phyloP scores from a whole-genome alignment of 352 stramenopile species.

The Globisporangium megalacanthum region DNA sequence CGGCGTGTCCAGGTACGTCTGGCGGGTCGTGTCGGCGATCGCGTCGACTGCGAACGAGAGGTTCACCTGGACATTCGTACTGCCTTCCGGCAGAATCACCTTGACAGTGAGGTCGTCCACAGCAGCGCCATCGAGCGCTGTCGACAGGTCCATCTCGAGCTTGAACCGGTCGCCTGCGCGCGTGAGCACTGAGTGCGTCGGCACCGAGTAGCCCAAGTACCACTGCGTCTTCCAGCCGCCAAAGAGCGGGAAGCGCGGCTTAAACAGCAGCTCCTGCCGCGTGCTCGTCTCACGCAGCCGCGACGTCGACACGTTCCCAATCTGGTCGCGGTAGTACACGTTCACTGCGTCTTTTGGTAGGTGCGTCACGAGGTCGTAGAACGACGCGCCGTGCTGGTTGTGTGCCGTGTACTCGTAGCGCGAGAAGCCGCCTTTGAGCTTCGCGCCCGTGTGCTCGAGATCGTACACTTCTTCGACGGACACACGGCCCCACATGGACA shows the following conservation, averaged over 20 bases:
- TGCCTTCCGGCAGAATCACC: conserved; percentile 82
- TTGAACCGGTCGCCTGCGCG: conserved; percentile 68
- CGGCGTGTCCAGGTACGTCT: conserved; percentile 85
- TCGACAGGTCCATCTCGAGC: conserved; percentile 84
- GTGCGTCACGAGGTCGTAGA: conserved; percentile 61
- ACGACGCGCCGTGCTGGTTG: conserved; percentile 63
- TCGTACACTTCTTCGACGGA: conserved; percentile 87
- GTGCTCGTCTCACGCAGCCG: conserved; percentile 42
- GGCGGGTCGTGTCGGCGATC: conserved; percentile 50
- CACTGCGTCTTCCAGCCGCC: conserved; percentile 88
- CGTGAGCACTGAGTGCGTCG: conserved; percentile 71
- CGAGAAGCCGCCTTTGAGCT: conserved; percentile 82
- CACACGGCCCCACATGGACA: conserved; percentile 88
- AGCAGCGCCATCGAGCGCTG: conserved; percentile 62
- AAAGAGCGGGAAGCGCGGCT: conserved; percentile 85
- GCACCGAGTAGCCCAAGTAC: conserved; percentile 86
- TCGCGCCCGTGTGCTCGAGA: conserved; percentile 78
- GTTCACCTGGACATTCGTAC: conserved; percentile 70
- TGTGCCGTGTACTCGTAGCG: conserved; percentile 79
- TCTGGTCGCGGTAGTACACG: conserved; percentile 90
- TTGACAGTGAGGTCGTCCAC: conserved; percentile 86
- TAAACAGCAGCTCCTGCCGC: conserved; percentile 70
- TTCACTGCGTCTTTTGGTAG: conserved; percentile 77
- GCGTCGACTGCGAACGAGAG: conserved; percentile 69
- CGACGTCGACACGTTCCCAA: conserved; percentile 88